Percentiles rank a stretch among this genome's conserved stretches.
Conservation (phyloP, 2,329 filamentous ascomycete species). For the Botrytis porri region DNA sequence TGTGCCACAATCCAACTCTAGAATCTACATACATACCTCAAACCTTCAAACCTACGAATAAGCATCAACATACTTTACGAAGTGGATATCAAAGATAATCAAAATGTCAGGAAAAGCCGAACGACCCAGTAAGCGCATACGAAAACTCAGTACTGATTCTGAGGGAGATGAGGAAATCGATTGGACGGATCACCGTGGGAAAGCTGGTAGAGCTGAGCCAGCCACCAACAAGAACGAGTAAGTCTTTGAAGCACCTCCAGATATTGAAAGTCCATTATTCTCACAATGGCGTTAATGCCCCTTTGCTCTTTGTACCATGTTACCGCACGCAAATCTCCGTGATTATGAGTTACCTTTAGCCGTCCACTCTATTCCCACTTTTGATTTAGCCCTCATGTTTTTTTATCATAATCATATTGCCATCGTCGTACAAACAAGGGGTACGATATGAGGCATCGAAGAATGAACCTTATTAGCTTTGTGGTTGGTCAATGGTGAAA, state of each 20-base stretch:
- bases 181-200: slow-evolving; percentile 26
- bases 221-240: slow-evolving; percentile 27
- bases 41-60: not conserved
- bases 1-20: slow-evolving; percentile 11
- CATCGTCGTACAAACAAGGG: slow-evolving; percentile 10
- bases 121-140: slow-evolving; percentile 32
- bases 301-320: slow-evolving; percentile 7
- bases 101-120: slow-evolving; percentile 31
- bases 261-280: slow-evolving; percentile 12
- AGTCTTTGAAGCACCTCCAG: slow-evolving; percentile 21
- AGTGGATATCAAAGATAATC: slow-evolving; percentile 7
- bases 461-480: not conserved
- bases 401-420: slow-evolving; percentile 9
- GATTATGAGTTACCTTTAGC: slow-evolving; percentile 15
- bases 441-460: not conserved
- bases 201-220: slow-evolving; percentile 28
- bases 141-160: slow-evolving; percentile 36
- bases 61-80: slow-evolving; percentile 4
- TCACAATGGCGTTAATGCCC: not conserved
- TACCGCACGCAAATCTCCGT: slow-evolving; percentile 14
- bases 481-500: slow-evolving; percentile 12
- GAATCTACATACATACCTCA: slow-evolving; percentile 11
- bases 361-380: slow-evolving; percentile 8
- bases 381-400: slow-evolving; percentile 15
- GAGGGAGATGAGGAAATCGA: slow-evolving; percentile 31